phyloP scores from a whole-genome alignment of 495 filamentous ascomycete species.

The Podospora anserina region DNA sequence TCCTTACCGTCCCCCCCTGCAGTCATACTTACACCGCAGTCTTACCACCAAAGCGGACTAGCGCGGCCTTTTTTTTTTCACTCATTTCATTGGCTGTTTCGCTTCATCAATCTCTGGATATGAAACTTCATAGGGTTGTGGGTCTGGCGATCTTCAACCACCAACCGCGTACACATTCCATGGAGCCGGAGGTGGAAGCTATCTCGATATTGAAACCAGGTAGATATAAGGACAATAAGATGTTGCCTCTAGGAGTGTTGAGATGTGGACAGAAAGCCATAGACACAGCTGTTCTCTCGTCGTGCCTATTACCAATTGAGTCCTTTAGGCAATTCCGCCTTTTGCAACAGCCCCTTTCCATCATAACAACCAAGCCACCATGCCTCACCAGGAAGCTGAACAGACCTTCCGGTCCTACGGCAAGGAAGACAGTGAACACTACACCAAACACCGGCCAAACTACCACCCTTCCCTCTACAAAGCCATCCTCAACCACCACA shows the following conservation, averaged over 20 bases:
- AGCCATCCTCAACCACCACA: conserved; percentile 48
- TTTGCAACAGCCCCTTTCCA: too few relatives aligned
- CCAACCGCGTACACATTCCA: neutral
- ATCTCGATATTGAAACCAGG: neutral
- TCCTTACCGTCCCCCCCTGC: neutral
- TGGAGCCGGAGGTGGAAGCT: neutral
- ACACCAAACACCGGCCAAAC: conserved; percentile 16
- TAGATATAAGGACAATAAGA: neutral
- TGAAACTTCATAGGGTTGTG: neutral
- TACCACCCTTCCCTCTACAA: conserved; percentile 20
- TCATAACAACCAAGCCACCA: neutral
- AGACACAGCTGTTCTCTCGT: neutral
- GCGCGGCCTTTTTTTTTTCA: neutral
- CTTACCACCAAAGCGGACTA: neutral
- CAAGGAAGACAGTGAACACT: conserved; percentile 15
- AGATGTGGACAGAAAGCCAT: neutral
- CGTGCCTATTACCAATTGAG: neutral
- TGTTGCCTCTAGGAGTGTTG: neutral
- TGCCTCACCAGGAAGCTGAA: neutral
- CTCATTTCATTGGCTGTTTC: neutral
- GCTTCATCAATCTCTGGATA: neutral
- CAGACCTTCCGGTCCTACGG: conserved; percentile 21
- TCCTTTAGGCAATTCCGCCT: neutral
- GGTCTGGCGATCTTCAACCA: neutral
- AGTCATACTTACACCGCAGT: neutral